Base-by-base conservation (phyloP, 2,329 filamentous ascomycete genomes). In the Epichloe gansuensis region DNA sequence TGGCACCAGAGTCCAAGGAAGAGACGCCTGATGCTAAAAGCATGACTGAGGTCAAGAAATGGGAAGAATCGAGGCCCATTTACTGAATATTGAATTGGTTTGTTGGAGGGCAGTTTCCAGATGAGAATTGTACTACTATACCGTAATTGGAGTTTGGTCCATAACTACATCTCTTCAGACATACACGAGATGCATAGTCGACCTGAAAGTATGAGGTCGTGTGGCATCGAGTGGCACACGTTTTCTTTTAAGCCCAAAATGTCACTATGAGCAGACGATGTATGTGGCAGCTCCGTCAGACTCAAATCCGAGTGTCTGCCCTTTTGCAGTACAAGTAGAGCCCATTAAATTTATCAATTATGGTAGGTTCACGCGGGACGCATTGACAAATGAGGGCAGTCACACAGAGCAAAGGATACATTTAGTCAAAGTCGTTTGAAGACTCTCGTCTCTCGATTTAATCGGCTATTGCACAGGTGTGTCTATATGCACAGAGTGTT, bases 391-490 rank as follows among this genome's bases (percentile, higher is more conserved):
- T 31, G 9, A 31, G 31, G 31, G 28, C 21, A 17, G 21, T 44
- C 21, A 28, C 21, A 28, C 42, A 44, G 21, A 44, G 21, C 42
- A 44, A 25, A 44, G 1, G 23, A 4, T 11, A 34, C 25, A 17
- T 46, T 46, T 8, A 35, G n/a, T 23, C 38, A 38, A 35, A 15
- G n/a, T 5, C n/a, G 9, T 51, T 50, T 48, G 5, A 52, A 45
- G 51, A 49, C 46, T 48, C 23, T 46, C n/a, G 39, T 52, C 45
- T 52, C 46, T 48, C 25, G 46, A 44, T 38, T 52, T 31, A 38
- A 66, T 76, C 71, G 72, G 76, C 76, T 81, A 81, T 75, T 75
- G 76, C 77, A 81, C 77, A 81, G 67, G 72, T 76, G 72, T 75
- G 74, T 70, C 73, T 63, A 71, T 77, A 76, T 77, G 69, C 70